These are phyloP conservation scores for Saccharomycopsis lassenensis DNA, from an alignment of 805 yeast genomes.

Conservation along the genomic window DNA sequence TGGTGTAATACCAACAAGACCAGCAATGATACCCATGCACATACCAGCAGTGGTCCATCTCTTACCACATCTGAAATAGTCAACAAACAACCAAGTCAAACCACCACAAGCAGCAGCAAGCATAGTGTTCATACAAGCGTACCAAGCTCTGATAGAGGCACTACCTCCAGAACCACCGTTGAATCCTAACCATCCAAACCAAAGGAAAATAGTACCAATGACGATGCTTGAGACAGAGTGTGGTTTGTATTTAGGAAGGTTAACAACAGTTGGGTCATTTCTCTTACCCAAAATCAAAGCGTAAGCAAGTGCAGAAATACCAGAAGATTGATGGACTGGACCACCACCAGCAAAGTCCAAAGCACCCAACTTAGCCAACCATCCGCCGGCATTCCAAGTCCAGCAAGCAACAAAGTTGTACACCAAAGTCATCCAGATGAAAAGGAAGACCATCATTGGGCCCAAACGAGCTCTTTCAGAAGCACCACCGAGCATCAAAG, in stretches of 20 bases:
- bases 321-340: slow-evolving; percentile 92
- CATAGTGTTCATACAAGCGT: slow-evolving; percentile 88
- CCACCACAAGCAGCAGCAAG: slow-evolving; percentile 92
- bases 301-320: slow-evolving; percentile 90
- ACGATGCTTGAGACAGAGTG: slow-evolving; percentile 87
- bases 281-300: slow-evolving; percentile 90
- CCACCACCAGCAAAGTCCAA: slow-evolving; percentile 98
- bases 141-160: slow-evolving; percentile 86
- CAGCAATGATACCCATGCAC: slow-evolving; percentile 90
- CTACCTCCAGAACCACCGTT: slow-evolving; percentile 98
- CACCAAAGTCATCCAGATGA: slow-evolving; percentile 89
- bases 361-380: slow-evolving; percentile 76
- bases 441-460: slow-evolving; percentile 92
- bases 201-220: slow-evolving; percentile 84
- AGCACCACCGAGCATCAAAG: slow-evolving; percentile 94
- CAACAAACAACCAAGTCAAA: slow-evolving; percentile 87
- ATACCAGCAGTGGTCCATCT: slow-evolving; percentile 92
- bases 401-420: slow-evolving; percentile 95
- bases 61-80: slow-evolving; percentile 67
- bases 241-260: slow-evolving; percentile 84
- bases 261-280: slow-evolving; percentile 62
- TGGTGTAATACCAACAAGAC: slow-evolving; percentile 91
- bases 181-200: slow-evolving; percentile 99
- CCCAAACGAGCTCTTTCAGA: slow-evolving; percentile 94
- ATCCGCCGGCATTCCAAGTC: slow-evolving; percentile 95